A percentile compares a stretch with the other conserved stretches of the same genome.
phyloP scores from a whole-genome alignment of 2,329 filamentous ascomycete genomes.

The Fusarium graminum region DNA sequence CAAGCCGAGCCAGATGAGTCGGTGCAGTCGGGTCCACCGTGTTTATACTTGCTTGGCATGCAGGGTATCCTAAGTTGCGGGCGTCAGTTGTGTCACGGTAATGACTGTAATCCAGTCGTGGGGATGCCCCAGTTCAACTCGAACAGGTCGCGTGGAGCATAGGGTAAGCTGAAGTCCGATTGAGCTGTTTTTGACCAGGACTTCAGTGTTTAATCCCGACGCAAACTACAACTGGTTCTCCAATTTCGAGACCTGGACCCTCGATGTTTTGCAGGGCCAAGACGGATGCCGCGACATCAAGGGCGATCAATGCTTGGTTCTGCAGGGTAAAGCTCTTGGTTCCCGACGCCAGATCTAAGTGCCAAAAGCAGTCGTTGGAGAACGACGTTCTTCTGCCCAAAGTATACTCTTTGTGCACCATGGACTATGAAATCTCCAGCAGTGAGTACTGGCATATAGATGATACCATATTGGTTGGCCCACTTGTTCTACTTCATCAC shows the following conservation, averaged over 20 bases:
- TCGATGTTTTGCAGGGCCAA: conserved; percentile 3
- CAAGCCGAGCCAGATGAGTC: neutral
- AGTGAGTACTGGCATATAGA: neutral
- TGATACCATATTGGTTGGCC: neutral
- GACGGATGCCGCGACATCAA: neutral
- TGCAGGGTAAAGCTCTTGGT: conserved; percentile 1
- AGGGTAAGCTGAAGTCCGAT: no score
- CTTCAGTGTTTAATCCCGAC: neutral
- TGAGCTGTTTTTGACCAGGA: neutral
- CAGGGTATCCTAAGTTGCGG: conserved; percentile 17
- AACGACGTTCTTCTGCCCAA: neutral
- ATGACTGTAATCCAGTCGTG: neutral
- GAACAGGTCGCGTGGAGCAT: neutral
- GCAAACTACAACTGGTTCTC: no score
- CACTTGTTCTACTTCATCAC: no score
- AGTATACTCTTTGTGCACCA: no score
- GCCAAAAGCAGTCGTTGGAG: conserved; percentile 1
- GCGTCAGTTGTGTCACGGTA: conserved; percentile 12
- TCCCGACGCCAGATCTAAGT: neutral
- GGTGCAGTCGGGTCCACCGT: neutral
- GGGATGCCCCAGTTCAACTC: neutral
- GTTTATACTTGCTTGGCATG: conserved; percentile 3
- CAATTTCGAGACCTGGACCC: neutral
- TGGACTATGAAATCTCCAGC: neutral
- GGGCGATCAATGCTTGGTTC: neutral